Percentiles rank a stretch among this genome's conserved stretches.
Conservation (phyloP, 2,329 filamentous ascomycete genomes). For the Anisogramma anomala region DNA sequence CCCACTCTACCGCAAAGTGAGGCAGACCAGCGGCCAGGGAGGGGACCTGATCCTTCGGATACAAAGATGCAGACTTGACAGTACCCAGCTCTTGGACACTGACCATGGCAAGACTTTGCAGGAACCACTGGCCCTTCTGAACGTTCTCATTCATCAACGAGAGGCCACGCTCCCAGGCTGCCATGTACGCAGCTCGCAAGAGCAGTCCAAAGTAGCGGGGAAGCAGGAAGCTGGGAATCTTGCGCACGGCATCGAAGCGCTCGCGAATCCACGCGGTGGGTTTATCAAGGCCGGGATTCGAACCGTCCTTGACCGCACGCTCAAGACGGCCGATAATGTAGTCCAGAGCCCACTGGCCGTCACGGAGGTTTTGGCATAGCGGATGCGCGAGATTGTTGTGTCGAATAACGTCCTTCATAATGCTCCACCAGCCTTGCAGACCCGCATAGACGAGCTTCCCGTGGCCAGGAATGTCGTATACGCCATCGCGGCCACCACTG, state of each 20-base stretch:
- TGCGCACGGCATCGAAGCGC: conserved; percentile 75
- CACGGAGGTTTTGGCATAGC: conserved; percentile 80
- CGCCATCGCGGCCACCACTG: conserved; percentile 71
- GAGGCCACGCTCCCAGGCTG: conserved; percentile 66
- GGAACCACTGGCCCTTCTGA: conserved; percentile 71
- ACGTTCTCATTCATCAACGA: conserved; percentile 70
- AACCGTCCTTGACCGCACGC: conserved; percentile 51
- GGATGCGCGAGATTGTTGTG: conserved; percentile 90
- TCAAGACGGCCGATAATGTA: conserved; percentile 73
- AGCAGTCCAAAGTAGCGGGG: conserved; percentile 90
- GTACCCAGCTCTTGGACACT: conserved; percentile 83
- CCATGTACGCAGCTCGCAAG: conserved; percentile 75
- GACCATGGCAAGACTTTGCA: conserved; percentile 81
- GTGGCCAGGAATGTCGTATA: conserved; percentile 73
- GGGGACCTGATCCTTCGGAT: conserved; percentile 72
- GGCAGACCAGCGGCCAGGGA: conserved; percentile 85
- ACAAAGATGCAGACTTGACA: conserved; percentile 82
- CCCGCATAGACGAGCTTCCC: conserved; percentile 87
- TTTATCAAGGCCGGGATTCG: conserved; percentile 50
- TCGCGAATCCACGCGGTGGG: conserved; percentile 70
- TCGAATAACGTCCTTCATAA: conserved; percentile 70
- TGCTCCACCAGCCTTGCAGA: conserved; percentile 97
- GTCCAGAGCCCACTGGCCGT: conserved; percentile 86
- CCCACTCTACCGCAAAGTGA: conserved; percentile 90
- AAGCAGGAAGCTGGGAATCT: conserved; percentile 76